Base-by-base conservation (phyloP, 2,329 filamentous ascomycete genomes). In the Pseudogymnoascus pannorum region DNA sequence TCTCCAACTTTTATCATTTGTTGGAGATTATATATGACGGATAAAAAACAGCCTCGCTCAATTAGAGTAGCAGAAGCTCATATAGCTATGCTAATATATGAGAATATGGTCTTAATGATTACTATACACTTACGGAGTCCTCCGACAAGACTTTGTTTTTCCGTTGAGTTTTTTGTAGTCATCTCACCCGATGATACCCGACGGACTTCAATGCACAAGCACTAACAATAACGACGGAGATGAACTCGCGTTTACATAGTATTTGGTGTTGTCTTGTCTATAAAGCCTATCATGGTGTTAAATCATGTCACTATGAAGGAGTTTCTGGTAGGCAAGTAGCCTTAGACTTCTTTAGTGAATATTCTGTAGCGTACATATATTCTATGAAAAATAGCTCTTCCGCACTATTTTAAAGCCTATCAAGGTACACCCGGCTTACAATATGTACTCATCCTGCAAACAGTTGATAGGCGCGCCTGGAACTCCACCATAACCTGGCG, bases 401-500 rank as follows among this genome's bases (percentile, higher is more conserved):
- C n/a, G n/a, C n/a, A n/a, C n/a, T n/a, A n/a, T n/a, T n/a, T n/a
- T n/a, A n/a, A n/a, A n/a, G n/a, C n/a, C n/a, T n/a, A n/a, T n/a
- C n/a, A n/a, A n/a, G n/a, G n/a, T n/a, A n/a, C n/a, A n/a, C n/a
- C n/a, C n/a, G n/a, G n/a, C 22, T 24, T 26, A 26, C 12, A 48
- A 31, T 29, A 54, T 29, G 44, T 11, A 54, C n/a, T 54, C 44
- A 54, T 54, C 16, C 44, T 54, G n/a, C 5, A n/a, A 12, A 48
- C 14, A 14, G 22, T 16, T 26, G 22, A 26, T 48, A 48, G 42
- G 42, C 22, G 42, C 42, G 42, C 6, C 42, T 48, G 42, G 42
- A 60, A 20, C 60, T 59, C 54, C 64, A 60, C 42, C 60, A 51
- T 40, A 58, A 62, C 54, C 64, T 26, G 40, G 22, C 42, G 42